These are phyloP conservation scores for Jatropha curcas DNA, from an alignment of 345 rosid genomes.

Conservation along the genomic window DNA sequence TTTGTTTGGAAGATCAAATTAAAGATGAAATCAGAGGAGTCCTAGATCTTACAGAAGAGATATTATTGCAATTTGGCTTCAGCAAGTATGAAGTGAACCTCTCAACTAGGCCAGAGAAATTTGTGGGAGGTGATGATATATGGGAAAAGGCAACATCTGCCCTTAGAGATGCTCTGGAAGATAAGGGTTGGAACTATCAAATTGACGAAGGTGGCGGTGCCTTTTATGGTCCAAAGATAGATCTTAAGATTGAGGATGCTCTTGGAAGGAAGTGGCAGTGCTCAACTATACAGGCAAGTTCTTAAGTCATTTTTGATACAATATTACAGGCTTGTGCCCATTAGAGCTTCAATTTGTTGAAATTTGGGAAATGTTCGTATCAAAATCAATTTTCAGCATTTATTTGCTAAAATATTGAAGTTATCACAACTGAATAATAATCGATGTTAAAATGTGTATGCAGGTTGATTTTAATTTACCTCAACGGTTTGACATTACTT, in stretches of 20 bases:
- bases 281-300: conserved; percentile 85
- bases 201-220: conserved; percentile 99
- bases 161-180: conserved; percentile 78
- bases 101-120: conserved; percentile 93
- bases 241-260: conserved; percentile 93
- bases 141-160: conserved; percentile 93
- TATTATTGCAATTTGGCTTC: conserved; percentile 81
- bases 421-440: background rate
- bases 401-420: background rate
- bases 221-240: conserved; percentile 96
- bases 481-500: conserved; percentile 80
- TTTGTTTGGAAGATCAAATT: conserved; percentile 93
- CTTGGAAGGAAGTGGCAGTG: conserved; percentile 99
- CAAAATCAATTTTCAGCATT: background rate
- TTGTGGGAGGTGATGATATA: conserved; percentile 83
- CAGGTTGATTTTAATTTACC: conserved; percentile 98
- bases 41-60: conserved; percentile 87
- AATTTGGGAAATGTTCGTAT: background rate
- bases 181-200: conserved; percentile 89
- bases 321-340: background rate
- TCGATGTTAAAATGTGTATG: background rate
- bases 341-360: background rate
- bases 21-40: conserved; percentile 92
- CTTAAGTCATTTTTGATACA: background rate
- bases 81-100: conserved; percentile 80